phyloP scores from a whole-genome alignment of 2,329 filamentous ascomycete species.

The Curvularia hawaiiensis region DNA sequence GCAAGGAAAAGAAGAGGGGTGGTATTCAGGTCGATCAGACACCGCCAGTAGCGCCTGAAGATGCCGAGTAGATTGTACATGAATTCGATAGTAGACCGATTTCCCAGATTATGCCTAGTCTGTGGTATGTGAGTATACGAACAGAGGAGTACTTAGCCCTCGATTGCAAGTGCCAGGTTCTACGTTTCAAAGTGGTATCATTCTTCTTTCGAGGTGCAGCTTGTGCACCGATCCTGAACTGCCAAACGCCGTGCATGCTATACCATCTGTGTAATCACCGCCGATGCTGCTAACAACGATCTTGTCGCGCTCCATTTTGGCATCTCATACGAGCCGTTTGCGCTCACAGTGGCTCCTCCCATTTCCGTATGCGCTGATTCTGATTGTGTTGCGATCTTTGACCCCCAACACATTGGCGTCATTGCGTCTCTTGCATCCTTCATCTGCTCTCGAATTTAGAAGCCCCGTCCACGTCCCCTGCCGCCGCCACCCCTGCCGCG shows the following conservation, averaged over 20 bases:
- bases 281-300: constrained; percentile 18
- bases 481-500: constrained; percentile 51
- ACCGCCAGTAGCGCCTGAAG: constrained; percentile 73
- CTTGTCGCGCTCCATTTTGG: constrained; percentile 29
- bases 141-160: neutral
- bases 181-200: constrained; percentile 32
- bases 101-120: constrained; percentile 3
- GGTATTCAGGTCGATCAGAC: constrained; percentile 87
- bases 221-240: constrained; percentile 22
- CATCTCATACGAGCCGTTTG: constrained; percentile 20
- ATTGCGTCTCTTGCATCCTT: constrained; percentile 9
- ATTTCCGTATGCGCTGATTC: constrained; percentile 17
- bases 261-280: constrained; percentile 10
- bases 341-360: constrained; percentile 6
- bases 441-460: constrained; percentile 19
- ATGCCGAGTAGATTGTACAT: constrained; percentile 67
- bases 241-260: constrained; percentile 30
- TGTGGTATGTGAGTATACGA: constrained; percentile 3
- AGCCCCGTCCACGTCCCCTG: constrained; percentile 46
- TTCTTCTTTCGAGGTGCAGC: constrained; percentile 26
- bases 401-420: constrained; percentile 5
- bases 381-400: constrained; percentile 4
- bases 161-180: constrained; percentile 8
- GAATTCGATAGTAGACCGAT: neutral
- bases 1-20: constrained; percentile 81